Evolutionary conservation across 2,329 filamentous ascomycete species (phyloP).

Genomic region (Emericellopsis atlantica): DNA sequence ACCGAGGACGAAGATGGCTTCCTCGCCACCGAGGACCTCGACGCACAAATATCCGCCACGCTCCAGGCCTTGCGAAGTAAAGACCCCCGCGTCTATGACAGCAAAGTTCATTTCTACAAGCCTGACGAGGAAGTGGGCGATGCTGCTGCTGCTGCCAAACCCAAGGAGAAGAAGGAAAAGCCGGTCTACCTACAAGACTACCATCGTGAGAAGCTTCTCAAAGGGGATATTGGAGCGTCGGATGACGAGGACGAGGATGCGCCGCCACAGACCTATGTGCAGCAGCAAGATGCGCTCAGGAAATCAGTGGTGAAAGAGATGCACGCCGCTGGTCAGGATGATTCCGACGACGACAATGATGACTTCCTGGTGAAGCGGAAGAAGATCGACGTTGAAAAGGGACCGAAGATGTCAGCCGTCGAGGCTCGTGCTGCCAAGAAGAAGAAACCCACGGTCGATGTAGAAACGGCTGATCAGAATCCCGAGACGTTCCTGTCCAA

Average conservation of each 20-base stretch:
- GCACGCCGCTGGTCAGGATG: slow-evolving; percentile 44
- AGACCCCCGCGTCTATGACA: slow-evolving; percentile 84
- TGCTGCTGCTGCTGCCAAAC: slow-evolving; percentile 20
- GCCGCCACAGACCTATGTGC: slow-evolving; percentile 57
- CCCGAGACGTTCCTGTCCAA: slow-evolving; percentile 91
- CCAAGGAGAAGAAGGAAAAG: slow-evolving; percentile 57
- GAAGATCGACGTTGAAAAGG: slow-evolving; percentile 17
- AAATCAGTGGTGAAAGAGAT: slow-evolving; percentile 68
- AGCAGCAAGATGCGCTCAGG: slow-evolving; percentile 81
- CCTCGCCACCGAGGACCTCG: slow-evolving; percentile 72
- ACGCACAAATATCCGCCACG: slow-evolving; percentile 77
- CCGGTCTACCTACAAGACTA: slow-evolving; percentile 82
- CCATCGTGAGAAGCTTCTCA: slow-evolving; percentile 79
- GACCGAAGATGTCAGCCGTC: slow-evolving; percentile 10
- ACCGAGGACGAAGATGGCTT: slow-evolving; percentile 86
- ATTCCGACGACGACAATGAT: slow-evolving; percentile 43
- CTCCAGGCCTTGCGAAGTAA: slow-evolving; percentile 80
- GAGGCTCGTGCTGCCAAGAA: slow-evolving; percentile 17
- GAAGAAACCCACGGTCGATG: slow-evolving; percentile 42
- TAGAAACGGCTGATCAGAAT: slow-evolving; percentile 71
- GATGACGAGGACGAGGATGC: slow-evolving; percentile 23
- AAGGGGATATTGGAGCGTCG: slow-evolving; percentile 48
- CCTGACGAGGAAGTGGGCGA: slow-evolving; percentile 33
- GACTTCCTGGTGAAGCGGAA: slow-evolving; percentile 69
- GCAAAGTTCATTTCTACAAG: slow-evolving; percentile 60